A percentile compares a stretch with the other conserved stretches of the same genome.
Conservation (phyloP, 345 rosid species). For the Cardiospermum halicacabum region DNA sequence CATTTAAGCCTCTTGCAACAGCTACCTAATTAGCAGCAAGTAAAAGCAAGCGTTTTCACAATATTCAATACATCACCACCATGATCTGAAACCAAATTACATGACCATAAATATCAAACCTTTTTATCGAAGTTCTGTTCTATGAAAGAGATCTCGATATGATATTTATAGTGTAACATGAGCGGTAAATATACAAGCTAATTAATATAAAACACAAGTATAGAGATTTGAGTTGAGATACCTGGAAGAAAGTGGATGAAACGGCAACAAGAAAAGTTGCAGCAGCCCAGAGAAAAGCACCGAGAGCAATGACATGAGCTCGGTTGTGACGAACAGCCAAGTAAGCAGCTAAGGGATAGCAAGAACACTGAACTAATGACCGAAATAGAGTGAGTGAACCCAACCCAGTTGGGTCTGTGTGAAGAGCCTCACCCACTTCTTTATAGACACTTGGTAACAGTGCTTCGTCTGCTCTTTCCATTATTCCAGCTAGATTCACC, state of each 20-base stretch:
- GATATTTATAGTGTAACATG: background rate
- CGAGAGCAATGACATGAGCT: conserved; percentile 63
- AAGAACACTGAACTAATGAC: conserved; percentile 52
- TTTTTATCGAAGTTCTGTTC: too few species aligned
- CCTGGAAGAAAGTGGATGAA: conserved; percentile 61
- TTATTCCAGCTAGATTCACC: conserved; percentile 60
- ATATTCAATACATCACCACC: background rate
- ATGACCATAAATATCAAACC: too few species aligned
- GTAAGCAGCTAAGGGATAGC: conserved; percentile 72
- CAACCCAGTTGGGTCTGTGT: conserved; percentile 54
- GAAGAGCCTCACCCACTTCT: conserved; percentile 58
- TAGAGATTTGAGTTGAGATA: conserved; percentile 16
- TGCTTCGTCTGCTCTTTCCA: conserved; percentile 70
- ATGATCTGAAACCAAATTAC: too few species aligned
- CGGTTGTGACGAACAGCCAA: conserved; percentile 50
- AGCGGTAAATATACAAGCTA: background rate
- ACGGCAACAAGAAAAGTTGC: conserved; percentile 67
- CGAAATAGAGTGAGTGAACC: conserved; percentile 55
- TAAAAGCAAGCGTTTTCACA: background rate
- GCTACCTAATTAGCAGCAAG: conserved; percentile 39
- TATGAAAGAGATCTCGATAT: too few species aligned
- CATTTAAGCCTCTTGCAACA: conserved; percentile 63
- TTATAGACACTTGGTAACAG: conserved; percentile 63
- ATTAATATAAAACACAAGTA: background rate
- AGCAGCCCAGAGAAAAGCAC: conserved; percentile 65